phyloP scores from a whole-genome alignment of 2,329 filamentous ascomycete genomes.

The Alternaria metachromatica region DNA sequence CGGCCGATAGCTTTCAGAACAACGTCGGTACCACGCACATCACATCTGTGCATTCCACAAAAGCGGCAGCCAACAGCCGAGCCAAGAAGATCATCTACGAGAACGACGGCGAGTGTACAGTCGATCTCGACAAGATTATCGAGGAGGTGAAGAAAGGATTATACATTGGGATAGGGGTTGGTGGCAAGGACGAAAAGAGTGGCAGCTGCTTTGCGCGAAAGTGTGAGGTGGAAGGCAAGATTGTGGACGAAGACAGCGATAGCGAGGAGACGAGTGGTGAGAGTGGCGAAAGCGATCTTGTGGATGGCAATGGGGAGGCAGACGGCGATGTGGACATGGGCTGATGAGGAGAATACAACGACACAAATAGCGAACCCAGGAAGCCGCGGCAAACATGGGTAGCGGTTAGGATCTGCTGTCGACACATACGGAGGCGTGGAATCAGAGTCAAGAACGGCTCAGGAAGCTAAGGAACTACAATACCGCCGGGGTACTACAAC shows the following conservation, averaged over 20 bases:
- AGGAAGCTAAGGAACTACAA: not conserved
- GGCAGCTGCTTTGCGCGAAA: constrained; percentile 29
- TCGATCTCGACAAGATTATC: constrained; percentile 34
- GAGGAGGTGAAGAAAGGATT: constrained; percentile 29
- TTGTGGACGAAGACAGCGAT: constrained; percentile 33
- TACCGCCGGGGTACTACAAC: not conserved
- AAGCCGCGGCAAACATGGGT: not conserved
- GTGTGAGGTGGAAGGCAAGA: constrained; percentile 31
- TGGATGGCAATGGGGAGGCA: constrained; percentile 2
- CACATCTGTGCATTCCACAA: constrained; percentile 29
- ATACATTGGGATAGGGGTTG: constrained; percentile 30
- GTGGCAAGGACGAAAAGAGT: constrained; percentile 17
- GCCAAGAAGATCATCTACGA: constrained; percentile 35
- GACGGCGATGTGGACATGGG: constrained; percentile 16
- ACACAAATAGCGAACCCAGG: not conserved
- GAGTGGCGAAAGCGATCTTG: constrained; percentile 7
- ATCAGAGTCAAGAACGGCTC: not conserved
- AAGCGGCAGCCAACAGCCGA: constrained; percentile 23
- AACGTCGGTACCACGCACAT: constrained; percentile 25
- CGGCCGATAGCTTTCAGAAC: constrained; percentile 18
- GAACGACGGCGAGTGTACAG: constrained; percentile 19
- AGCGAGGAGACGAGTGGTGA: constrained; percentile 6
- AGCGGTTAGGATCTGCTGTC: not conserved
- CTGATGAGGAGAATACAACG: not conserved
- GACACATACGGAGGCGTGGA: not conserved